These are phyloP conservation scores for Haplographium delicatum DNA, from an alignment of 495 filamentous ascomycete species.

Conservation along the genomic window DNA sequence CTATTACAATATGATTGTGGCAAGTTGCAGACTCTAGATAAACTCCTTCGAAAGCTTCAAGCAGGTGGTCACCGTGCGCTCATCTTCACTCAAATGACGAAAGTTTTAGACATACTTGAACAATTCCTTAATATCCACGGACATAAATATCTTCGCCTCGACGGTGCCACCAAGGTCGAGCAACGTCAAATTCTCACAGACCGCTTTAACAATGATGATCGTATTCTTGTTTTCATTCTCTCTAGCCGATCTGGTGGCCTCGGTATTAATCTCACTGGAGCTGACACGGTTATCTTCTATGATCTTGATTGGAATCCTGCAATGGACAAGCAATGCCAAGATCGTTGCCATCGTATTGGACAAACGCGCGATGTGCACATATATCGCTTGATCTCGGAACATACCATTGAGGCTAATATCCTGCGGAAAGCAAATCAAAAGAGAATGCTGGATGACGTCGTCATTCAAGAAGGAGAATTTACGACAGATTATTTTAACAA, in stretches of 20 bases:
- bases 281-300: conserved; percentile 98
- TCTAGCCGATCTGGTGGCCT: conserved; percentile 91
- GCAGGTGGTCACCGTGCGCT: conserved; percentile 86
- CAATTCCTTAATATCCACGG: conserved; percentile 98
- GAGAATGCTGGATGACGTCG: conserved; percentile 93
- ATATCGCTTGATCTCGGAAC: conserved; percentile 93
- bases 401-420: conserved; percentile 98
- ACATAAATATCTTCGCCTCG: conserved; percentile 91
- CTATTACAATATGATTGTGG: conserved; percentile 97
- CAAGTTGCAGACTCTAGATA: conserved; percentile 88
- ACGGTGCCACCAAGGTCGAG: conserved; percentile 91
- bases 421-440: conserved; percentile 95
- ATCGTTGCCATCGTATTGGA: conserved; percentile 95
- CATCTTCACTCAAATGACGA: conserved; percentile 99
- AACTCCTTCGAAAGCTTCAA: conserved; percentile 80
- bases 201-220: conserved; percentile 90
- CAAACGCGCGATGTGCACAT: conserved; percentile 98
- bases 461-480: conserved; percentile 98
- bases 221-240: conserved; percentile 91
- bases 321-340: conserved; percentile 99
- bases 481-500: conserved; percentile 97
- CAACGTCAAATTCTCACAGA: conserved; percentile 94
- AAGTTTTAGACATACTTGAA: conserved; percentile 94
- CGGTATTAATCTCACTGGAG: conserved; percentile 94
- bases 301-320: conserved; percentile 99